Conservation (phyloP, 225 moss, liverwort and hornwort genomes). For the Sphagnum contortum region DNA sequence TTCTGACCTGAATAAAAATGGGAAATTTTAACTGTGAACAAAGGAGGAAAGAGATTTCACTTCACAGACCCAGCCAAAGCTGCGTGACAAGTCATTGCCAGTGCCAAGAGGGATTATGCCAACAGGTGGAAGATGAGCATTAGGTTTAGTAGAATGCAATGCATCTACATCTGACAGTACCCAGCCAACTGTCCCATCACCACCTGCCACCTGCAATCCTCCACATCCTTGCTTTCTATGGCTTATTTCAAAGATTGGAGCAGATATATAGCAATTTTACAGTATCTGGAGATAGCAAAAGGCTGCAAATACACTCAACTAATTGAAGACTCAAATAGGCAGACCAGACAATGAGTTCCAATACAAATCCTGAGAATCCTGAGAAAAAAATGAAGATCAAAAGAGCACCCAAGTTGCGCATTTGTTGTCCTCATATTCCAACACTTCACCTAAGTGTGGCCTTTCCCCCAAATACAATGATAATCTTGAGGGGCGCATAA, state of each 20-base stretch:
- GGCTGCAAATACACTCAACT: neutral
- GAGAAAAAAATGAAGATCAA: too few relatives aligned
- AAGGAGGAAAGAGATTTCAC: too few relatives aligned
- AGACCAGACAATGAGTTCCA: neutral
- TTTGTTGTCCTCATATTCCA: too few relatives aligned
- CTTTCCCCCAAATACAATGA: too few relatives aligned
- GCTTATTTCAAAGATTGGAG: too few relatives aligned
- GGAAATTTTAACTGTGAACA: too few relatives aligned
- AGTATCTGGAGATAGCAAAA: too few relatives aligned
- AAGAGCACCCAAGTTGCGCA: too few relatives aligned
- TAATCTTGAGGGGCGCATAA: too few relatives aligned
- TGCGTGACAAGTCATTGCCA: conserved; percentile 93
- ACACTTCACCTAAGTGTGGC: too few relatives aligned
- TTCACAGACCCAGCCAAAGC: conserved; percentile 84
- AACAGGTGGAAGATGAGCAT: conserved; percentile 47
- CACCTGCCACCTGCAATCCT: conserved; percentile 81
- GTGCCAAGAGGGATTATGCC: conserved; percentile 90
- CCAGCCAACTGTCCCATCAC: conserved; percentile 98
- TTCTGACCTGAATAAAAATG: too few relatives aligned
- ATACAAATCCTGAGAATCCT: neutral
- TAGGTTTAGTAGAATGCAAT: conserved; percentile 20
- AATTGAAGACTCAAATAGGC: conserved; percentile 3
- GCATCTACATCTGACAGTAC: conserved; percentile 65
- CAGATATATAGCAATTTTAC: too few relatives aligned
- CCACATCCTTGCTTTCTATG: neutral